Evolutionary conservation across 768 basidiomycete genomes (phyloP).

Genomic region (Tubosaeta brunneosetosa): DNA sequence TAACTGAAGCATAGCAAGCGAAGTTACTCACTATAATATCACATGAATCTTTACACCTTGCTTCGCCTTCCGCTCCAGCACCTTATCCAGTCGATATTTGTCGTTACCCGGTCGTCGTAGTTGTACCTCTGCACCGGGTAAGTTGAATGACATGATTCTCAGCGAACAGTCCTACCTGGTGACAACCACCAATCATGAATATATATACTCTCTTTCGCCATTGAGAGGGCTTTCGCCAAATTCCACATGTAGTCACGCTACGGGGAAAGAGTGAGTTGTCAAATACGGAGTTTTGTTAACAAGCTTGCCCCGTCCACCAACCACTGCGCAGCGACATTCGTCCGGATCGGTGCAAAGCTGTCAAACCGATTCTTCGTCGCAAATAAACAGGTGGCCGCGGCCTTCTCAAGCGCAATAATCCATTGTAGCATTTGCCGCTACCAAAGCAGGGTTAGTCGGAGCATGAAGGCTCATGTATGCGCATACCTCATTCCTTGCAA

Average conservation of each 20-base stretch:
- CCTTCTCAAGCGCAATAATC: constrained; percentile 85
- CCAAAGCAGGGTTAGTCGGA: constrained; percentile 2
- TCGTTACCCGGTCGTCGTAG: constrained; percentile 81
- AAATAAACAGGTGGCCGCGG: constrained; percentile 73
- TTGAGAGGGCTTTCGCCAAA: constrained; percentile 80
- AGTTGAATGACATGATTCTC: background rate
- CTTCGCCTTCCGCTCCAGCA: constrained; percentile 86
- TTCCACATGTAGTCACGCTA: constrained; percentile 99
- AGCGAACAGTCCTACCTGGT: constrained; percentile 50
- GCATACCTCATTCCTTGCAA: constrained; percentile 78
- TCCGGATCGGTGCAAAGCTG: constrained; percentile 88
- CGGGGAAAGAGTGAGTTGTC: constrained; percentile 1
- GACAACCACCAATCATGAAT: constrained; percentile 99
- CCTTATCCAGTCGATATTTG: constrained; percentile 78
- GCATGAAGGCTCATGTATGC: background rate
- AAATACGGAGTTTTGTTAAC: background rate
- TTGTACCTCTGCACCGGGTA: constrained; percentile 56
- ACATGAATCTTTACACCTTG: constrained; percentile 96
- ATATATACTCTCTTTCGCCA: constrained; percentile 85
- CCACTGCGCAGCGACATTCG: constrained; percentile 96
- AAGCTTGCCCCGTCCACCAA: constrained; percentile 87
- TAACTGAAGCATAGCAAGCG: background rate
- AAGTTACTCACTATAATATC: constrained; percentile 74
- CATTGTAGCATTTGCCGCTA: constrained; percentile 97
- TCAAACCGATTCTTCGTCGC: constrained; percentile 81